Base-by-base conservation (phyloP, 805 yeast genomes). In the Saturnispora silvae region DNA sequence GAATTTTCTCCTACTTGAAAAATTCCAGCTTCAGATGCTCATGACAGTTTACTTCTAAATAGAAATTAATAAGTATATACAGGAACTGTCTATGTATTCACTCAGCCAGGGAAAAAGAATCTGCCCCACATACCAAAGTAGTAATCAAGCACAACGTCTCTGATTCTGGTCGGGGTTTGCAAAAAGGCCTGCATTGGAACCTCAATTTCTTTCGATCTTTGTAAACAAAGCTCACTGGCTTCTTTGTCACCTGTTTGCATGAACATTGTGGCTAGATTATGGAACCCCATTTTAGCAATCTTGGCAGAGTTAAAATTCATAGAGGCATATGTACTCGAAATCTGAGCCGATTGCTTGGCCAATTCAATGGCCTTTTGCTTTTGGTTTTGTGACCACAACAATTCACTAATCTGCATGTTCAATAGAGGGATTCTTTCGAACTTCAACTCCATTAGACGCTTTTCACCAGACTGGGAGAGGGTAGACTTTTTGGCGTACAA, bases 321-420 rank as follows among this genome's bases (percentile, higher is more conserved):
- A 19, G 47, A 52, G 11, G 63, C 49, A 37, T 52, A 41, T 22
- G 50, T 36, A 35, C 53, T 50, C 0, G 68, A 41, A 20, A 53
- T 54, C 19, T 55, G 50, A 13, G 63, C 62, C 3, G 64, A 53
- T 24, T 63, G 62, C 38, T 61, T 59, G 8, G 61, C 65, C 54
- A 65, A 57, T 40, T 60, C 60, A n/a, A 66, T 51, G 0, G 71
- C 64, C 31, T 59, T 53, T 4, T 45, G 29, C 3, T 53, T 44
- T 3, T 57, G 36, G 1, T 57, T 56, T 23, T 59, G 54, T 24
- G 48, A 48, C 61, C 67, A 67, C 2, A 67, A 41, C 5, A 68
- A 45, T 44, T 68, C 72, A 30, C 70, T 61, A 6, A 66, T 48
- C 43, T 66, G 64, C 26, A 61, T 52, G 45, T 63, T 63, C 25